Evolutionary conservation across 768 basidiomycete genomes (phyloP).

Genomic region (Basidioascus undulatus): DNA sequence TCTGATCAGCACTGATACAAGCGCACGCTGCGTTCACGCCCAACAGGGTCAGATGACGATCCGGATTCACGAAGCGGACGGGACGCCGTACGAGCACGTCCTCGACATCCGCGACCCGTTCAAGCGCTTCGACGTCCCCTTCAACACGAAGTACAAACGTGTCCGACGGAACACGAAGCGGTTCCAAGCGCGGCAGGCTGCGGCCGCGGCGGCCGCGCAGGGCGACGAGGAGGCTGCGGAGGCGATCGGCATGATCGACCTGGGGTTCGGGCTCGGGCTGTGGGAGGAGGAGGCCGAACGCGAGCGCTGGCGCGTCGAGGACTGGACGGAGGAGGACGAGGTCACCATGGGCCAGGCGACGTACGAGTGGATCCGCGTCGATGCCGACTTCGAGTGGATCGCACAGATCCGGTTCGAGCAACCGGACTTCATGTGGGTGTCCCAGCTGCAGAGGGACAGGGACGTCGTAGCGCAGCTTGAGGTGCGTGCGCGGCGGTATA

Average conservation of each 20-base stretch:
- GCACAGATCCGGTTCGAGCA: slow-evolving; percentile 78
- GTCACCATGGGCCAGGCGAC: slow-evolving; percentile 80
- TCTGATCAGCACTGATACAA: neutral
- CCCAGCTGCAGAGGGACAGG: slow-evolving; percentile 76
- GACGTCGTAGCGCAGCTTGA: slow-evolving; percentile 95
- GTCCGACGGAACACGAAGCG: slow-evolving; percentile 87
- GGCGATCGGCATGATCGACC: slow-evolving; percentile 78
- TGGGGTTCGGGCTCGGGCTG: slow-evolving; percentile 75
- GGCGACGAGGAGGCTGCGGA: slow-evolving; percentile 80
- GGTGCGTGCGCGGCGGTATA: slow-evolving; percentile 26
- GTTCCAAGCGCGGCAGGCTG: slow-evolving; percentile 78
- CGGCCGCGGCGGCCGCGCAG: slow-evolving; percentile 75
- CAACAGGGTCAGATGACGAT: slow-evolving; percentile 85
- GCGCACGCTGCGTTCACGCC: neutral
- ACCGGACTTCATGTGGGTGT: slow-evolving; percentile 97
- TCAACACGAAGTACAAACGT: slow-evolving; percentile 95
- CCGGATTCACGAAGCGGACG: slow-evolving; percentile 95
- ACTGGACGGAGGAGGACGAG: slow-evolving; percentile 96
- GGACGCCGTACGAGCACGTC: slow-evolving; percentile 95
- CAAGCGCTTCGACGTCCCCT: slow-evolving; percentile 92
- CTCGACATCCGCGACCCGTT: slow-evolving; percentile 64
- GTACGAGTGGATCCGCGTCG: slow-evolving; percentile 98
- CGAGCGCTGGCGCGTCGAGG: slow-evolving; percentile 85
- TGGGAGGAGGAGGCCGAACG: slow-evolving; percentile 84
- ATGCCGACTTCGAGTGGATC: slow-evolving; percentile 98